Conservation (phyloP, 352 stramenopile genomes). For the Bremia lactucae region DNA sequence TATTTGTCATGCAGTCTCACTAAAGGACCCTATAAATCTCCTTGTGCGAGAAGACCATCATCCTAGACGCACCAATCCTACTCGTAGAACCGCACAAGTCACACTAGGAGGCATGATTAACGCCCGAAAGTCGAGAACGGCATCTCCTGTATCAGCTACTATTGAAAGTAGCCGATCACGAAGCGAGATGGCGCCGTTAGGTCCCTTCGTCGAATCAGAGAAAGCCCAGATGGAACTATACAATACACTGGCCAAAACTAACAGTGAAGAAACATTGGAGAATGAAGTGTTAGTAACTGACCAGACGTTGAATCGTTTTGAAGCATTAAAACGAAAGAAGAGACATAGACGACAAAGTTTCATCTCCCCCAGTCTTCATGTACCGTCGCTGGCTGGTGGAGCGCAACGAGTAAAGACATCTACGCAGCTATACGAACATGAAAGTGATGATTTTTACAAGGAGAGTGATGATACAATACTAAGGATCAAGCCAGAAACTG, state of each 20-base stretch:
- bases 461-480: slow-evolving; percentile 15
- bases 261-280: not conserved
- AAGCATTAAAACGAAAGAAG: slow-evolving; percentile 16
- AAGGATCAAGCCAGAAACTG: slow-evolving; percentile 7
- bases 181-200: slow-evolving; percentile 3
- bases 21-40: no score
- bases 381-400: slow-evolving; percentile 38
- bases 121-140: not conserved
- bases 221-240: slow-evolving; percentile 4
- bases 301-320: not conserved
- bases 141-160: not conserved
- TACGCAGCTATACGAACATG: slow-evolving; percentile 14
- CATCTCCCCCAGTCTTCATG: slow-evolving; percentile 33
- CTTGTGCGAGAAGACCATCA: no score
- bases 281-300: slow-evolving; percentile 1
- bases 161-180: not conserved
- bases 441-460: slow-evolving; percentile 22
- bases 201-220: slow-evolving; percentile 8
- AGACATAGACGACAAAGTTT: slow-evolving; percentile 31
- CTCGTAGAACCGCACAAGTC: no score
- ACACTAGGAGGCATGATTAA: not conserved
- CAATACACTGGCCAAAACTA: slow-evolving; percentile 11
- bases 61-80: no score
- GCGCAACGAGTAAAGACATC: slow-evolving; percentile 53
- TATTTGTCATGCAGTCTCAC: no score